These are phyloP conservation scores for Apiospora marii DNA, from an alignment of 2,329 filamentous ascomycete species.

Conservation along the genomic window DNA sequence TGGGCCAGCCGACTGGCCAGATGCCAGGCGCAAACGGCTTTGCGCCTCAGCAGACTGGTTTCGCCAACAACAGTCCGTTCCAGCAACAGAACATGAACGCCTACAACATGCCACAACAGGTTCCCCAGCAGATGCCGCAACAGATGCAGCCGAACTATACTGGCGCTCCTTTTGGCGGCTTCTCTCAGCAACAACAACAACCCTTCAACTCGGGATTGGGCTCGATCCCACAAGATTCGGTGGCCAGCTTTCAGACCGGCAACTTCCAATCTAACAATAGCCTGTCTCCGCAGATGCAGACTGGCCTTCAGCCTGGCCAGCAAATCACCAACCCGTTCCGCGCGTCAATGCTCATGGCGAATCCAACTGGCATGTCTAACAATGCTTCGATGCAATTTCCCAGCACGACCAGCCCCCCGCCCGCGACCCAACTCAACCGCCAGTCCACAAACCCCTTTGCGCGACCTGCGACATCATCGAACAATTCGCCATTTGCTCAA, in stretches of 20 bases:
- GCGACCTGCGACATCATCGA: slow-evolving; percentile 63
- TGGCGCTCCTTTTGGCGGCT: slow-evolving; percentile 85
- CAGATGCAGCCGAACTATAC: slow-evolving; percentile 56
- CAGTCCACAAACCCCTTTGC: slow-evolving; percentile 91
- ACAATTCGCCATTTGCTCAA: slow-evolving; percentile 45
- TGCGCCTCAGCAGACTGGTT: slow-evolving; percentile 45
- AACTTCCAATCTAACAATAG: slow-evolving; percentile 53
- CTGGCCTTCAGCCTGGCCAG: slow-evolving; percentile 56
- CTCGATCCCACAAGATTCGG: slow-evolving; percentile 65
- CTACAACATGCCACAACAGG: slow-evolving; percentile 41
- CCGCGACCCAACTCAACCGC: slow-evolving; percentile 51
- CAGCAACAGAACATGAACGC: slow-evolving; percentile 47
- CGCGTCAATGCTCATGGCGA: slow-evolving; percentile 79
- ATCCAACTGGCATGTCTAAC: slow-evolving; percentile 57
- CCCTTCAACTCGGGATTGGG: slow-evolving; percentile 62
- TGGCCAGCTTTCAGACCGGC: slow-evolving; percentile 58
- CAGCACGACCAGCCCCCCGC: slow-evolving; percentile 50
- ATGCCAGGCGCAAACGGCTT: slow-evolving; percentile 43
- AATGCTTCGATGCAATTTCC: slow-evolving; percentile 49
- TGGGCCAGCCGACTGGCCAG: slow-evolving; percentile 45
- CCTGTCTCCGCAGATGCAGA: slow-evolving; percentile 48
- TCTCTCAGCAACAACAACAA: slow-evolving; percentile 67
- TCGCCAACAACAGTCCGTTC: slow-evolving; percentile 51
- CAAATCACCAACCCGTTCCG: slow-evolving; percentile 91
- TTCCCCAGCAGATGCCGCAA: slow-evolving; percentile 39